These are phyloP conservation scores for Pseudogymnoascus sp. DNA, from an alignment of 2,329 filamentous ascomycete genomes.

Conservation along the genomic window DNA sequence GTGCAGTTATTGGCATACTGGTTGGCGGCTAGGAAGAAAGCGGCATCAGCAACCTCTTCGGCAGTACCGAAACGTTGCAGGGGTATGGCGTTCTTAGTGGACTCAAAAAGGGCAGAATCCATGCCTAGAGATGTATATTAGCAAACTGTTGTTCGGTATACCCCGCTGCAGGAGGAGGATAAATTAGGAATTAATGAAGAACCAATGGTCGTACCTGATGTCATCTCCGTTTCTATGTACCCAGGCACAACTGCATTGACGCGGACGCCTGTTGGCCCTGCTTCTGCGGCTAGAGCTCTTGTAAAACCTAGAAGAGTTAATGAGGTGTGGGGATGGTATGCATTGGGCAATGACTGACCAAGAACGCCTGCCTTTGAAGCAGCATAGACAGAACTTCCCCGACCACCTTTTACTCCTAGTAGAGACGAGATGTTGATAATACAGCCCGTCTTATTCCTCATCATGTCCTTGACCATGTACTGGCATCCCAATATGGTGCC, in stretches of 20 bases:
- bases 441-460: conserved; percentile 40
- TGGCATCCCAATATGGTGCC: conserved; percentile 58
- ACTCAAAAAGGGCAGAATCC: conserved; percentile 30
- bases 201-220: conserved; percentile 45
- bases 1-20: conserved; percentile 81
- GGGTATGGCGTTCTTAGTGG: conserved; percentile 46
- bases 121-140: conserved; percentile 37
- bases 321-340: background rate
- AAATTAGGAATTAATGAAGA: conserved; percentile 17
- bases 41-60: conserved; percentile 74
- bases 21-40: conserved; percentile 69
- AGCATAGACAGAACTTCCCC: conserved; percentile 66
- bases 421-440: conserved; percentile 80
- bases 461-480: conserved; percentile 42
- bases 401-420: conserved; percentile 60
- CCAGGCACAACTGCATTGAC: conserved; percentile 78
- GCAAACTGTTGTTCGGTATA: conserved; percentile 14
- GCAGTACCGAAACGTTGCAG: conserved; percentile 57
- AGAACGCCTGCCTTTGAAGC: conserved; percentile 76
- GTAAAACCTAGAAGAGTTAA: conserved; percentile 50
- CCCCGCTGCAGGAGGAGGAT: conserved; percentile 23
- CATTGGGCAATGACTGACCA: conserved; percentile 38
- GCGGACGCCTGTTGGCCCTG: conserved; percentile 55
- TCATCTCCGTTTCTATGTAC: conserved; percentile 79
- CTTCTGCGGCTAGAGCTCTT: conserved; percentile 56